Percentiles rank a stretch among this genome's conserved stretches.
These are phyloP conservation scores for Diplodia sapinea DNA, from an alignment of 2,329 filamentous ascomycete species.

Conservation along the genomic window DNA sequence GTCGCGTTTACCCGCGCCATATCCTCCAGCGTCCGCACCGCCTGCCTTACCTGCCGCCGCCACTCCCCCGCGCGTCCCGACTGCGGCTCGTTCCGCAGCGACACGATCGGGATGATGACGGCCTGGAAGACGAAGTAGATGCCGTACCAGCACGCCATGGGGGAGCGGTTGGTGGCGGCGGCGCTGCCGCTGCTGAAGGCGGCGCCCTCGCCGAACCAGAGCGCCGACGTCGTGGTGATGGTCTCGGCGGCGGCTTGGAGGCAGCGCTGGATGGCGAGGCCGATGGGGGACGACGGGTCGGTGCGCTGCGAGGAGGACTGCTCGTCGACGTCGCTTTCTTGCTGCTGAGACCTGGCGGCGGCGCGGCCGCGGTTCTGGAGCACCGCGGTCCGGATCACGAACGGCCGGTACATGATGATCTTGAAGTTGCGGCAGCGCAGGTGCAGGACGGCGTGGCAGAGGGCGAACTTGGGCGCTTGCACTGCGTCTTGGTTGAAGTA, in stretches of 20 bases:
- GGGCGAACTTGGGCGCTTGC: constrained; percentile 47
- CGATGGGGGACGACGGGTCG: neutral
- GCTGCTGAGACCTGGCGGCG: neutral
- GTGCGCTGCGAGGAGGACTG: neutral
- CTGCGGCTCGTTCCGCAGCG: constrained; percentile 52
- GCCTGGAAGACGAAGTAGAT: constrained; percentile 56
- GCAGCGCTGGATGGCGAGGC: constrained; percentile 1
- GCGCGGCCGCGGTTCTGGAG: constrained; percentile 21
- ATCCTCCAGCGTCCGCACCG: constrained; percentile 48
- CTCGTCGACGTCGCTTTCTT: neutral
- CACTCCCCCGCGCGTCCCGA: constrained; percentile 48
- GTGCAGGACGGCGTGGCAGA: constrained; percentile 52
- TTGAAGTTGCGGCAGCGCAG: constrained; percentile 55
- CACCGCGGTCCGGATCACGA: constrained; percentile 51
- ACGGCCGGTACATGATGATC: constrained; percentile 57
- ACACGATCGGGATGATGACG: constrained; percentile 56
- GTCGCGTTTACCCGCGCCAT: constrained; percentile 50
- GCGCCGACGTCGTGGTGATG: neutral
- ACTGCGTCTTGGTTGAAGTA: constrained; percentile 46
- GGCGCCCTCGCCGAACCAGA: neutral
- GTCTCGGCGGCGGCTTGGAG: constrained; percentile 15
- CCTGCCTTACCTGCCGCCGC: constrained; percentile 50
- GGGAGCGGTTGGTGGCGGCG: neutral
- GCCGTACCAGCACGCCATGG: constrained; percentile 31
- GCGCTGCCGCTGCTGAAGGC: too few species aligned